These are phyloP conservation scores for Tricholoma bakamatsutake DNA, from an alignment of 768 basidiomycete species.

Conservation along the genomic window DNA sequence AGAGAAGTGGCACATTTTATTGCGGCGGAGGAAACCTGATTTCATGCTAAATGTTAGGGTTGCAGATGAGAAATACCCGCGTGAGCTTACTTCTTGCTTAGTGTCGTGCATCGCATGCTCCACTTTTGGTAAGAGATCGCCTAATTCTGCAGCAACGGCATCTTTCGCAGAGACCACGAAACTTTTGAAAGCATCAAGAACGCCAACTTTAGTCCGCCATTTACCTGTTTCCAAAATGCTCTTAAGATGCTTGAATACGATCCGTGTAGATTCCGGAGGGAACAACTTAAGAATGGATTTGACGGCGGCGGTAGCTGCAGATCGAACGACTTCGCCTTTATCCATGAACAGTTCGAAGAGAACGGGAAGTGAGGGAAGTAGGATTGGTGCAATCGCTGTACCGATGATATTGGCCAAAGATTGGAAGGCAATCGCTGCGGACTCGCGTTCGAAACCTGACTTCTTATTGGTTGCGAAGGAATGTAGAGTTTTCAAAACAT, in stretches of 20 bases:
- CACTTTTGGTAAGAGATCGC: conserved; percentile 74
- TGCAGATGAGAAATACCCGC: not conserved
- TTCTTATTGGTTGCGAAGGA: conserved; percentile 76
- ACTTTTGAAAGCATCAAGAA: conserved; percentile 75
- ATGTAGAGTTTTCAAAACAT: conserved; percentile 60
- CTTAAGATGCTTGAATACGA: conserved; percentile 65
- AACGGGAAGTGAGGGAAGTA: conserved; percentile 71
- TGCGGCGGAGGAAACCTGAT: conserved; percentile 81
- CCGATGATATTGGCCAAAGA: conserved; percentile 70
- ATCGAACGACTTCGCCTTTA: conserved; percentile 88
- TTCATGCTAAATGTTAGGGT: conserved; percentile 4
- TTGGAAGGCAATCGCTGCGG: conserved; percentile 74
- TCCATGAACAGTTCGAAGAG: conserved; percentile 87
- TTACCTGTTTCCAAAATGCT: conserved; percentile 78
- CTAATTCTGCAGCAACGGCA: conserved; percentile 79
- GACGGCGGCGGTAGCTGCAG: conserved; percentile 71
- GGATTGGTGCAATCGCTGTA: conserved; percentile 59
- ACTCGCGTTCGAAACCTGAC: conserved; percentile 85
- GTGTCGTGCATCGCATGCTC: conserved; percentile 95
- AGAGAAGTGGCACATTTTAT: conserved; percentile 86
- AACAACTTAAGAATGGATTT: conserved; percentile 81
- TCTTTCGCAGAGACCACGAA: conserved; percentile 67
- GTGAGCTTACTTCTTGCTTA: conserved; percentile 71
- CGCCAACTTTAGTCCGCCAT: conserved; percentile 94
- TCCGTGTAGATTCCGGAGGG: conserved; percentile 73